Evolutionary conservation across 176 grass and related monocot species (phyloP).

Genomic region (Musa itinerans): DNA sequence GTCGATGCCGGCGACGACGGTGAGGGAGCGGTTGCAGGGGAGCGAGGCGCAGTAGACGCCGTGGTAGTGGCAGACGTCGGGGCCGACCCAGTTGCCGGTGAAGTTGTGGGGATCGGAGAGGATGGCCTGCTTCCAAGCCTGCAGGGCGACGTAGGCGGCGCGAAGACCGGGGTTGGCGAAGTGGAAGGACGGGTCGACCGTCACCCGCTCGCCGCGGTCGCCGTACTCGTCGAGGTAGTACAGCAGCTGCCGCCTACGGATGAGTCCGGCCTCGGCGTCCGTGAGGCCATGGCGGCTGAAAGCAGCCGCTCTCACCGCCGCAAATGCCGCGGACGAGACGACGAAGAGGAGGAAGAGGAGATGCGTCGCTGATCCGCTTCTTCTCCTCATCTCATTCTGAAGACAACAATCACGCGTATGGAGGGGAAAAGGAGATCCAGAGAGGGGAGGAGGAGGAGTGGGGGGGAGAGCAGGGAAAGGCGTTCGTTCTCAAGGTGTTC

Average conservation of each 20-base stretch:
- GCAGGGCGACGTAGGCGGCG: conserved; percentile 81
- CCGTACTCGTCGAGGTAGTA: conserved; percentile 33
- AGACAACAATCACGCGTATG: neutral
- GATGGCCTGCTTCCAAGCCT: conserved; percentile 91
- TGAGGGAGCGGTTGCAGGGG: conserved; percentile 15
- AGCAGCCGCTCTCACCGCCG: conserved; percentile 2
- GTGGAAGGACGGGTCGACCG: conserved; percentile 37
- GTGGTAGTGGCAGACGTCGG: conserved; percentile 59
- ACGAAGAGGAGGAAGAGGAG: conserved; percentile 5
- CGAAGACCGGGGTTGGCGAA: conserved; percentile 54
- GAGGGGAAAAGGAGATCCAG: neutral
- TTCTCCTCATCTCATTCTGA: conserved; percentile 39
- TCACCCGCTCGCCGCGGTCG: conserved; percentile 30
- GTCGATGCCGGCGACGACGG: conserved; percentile 65
- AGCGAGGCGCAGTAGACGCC: conserved; percentile 65
- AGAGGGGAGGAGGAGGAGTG: neutral
- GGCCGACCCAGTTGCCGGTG: conserved; percentile 69
- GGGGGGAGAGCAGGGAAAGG: neutral
- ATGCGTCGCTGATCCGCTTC: neutral
- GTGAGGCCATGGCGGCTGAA: conserved; percentile 24
- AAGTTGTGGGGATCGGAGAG: conserved; percentile 66
- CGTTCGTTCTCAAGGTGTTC: neutral
- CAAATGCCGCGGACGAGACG: conserved; percentile 2
- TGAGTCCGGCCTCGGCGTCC: conserved; percentile 24
- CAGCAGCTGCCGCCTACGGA: conserved; percentile 26